Evolutionary conservation across 495 filamentous ascomycete genomes (phyloP), one percentile per base, ranked within the genome.

Genomic region (Penicillium waksmanii): DNA sequence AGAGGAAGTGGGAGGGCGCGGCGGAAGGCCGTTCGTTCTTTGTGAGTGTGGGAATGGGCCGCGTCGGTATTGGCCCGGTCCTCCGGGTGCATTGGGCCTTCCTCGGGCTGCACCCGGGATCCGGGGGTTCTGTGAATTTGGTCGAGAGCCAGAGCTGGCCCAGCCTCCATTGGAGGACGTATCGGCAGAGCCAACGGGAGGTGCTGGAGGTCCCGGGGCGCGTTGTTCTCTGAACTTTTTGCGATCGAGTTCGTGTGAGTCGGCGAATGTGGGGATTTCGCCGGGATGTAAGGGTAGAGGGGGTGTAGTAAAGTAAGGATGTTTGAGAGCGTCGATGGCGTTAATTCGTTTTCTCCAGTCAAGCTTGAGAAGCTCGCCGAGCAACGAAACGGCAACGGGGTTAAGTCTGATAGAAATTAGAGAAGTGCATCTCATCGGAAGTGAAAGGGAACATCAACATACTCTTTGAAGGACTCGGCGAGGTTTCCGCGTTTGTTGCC

Each of bases 171-270:
- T 85, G 33, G 85, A 83, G 17, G 89, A 87, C 63, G 87, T 85
- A 15, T 95, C 94, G 18, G 96, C 90, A 11, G 89, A 91, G 13
- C 90, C 92, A 19, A 92, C 92, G 62, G 92, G 90, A 12, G 95
- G 96, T 18, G 92, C 93, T 17, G 95, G 95, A 23, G 95, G 94
- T 48, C 92, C 80, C 15, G 85, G 85, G 12, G 85, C 86, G 66
- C 89, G 88, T 60, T 93, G 84, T 59, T 88, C 85, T 59, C 94
- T 88, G 66, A 92, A 90, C 70, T 92, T 94, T 57, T 92, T 85
- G 35, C 95, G 86, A 66, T 99, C 95, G 19, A 98, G 79, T 73
- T 99, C 95, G 75, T 99, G 95, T 17, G 92, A 96, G 62, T 98
- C 96, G 62, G 95, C 89, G 63, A 96, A 98, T 17, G 77, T 82